Conservation (phyloP, 352 stramenopile genomes). For the Pythium aphanidermatum region DNA sequence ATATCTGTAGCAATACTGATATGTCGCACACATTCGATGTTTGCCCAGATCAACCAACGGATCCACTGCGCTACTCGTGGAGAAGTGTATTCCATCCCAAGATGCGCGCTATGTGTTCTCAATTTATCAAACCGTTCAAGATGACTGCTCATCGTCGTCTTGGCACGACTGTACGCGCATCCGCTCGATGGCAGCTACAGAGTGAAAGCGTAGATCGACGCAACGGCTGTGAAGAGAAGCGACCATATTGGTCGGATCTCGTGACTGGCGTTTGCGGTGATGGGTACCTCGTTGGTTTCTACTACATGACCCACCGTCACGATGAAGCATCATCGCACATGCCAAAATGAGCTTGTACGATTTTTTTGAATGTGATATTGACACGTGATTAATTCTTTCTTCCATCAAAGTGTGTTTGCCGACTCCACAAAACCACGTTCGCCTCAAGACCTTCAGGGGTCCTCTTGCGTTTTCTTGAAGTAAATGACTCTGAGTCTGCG, state of each 20-base stretch:
- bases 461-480: too few species aligned
- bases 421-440: too few species aligned
- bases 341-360: too few species aligned
- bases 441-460: too few species aligned
- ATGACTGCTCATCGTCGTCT: background rate
- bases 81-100: background rate
- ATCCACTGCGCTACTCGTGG: background rate
- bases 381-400: too few species aligned
- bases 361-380: background rate
- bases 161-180: background rate
- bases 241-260: background rate
- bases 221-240: background rate
- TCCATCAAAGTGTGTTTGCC: too few species aligned
- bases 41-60: background rate
- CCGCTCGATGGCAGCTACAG: background rate
- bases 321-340: too few species aligned
- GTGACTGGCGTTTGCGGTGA: background rate
- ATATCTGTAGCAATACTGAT: constrained; percentile 5
- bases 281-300: constrained; percentile 8
- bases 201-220: background rate
- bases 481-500: too few species aligned
- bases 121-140: constrained; percentile 1
- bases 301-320: background rate
- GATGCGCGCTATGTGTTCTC: constrained; percentile 1
- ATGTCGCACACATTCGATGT: constrained; percentile 4